Evolutionary conservation across 2,329 filamentous ascomycete species (phyloP).

Genomic region (Pseudogymnoascus sp.): DNA sequence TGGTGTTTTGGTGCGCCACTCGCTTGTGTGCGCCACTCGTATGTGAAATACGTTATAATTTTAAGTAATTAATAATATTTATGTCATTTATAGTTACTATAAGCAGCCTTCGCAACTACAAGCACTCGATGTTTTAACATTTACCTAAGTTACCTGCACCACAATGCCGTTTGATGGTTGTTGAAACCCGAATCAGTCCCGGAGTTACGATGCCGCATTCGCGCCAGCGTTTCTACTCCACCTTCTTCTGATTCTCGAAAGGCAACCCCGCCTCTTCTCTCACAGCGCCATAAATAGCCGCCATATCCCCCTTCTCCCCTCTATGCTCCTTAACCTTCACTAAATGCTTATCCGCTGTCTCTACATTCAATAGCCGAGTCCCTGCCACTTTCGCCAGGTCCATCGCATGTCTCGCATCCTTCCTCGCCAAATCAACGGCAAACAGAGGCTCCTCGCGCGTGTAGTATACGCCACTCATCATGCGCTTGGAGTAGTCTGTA

Average conservation of each 20-base stretch:
- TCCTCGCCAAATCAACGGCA: slow-evolving; percentile 71
- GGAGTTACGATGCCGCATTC: background rate
- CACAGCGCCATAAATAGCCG: slow-evolving; percentile 74
- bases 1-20: too few relatives aligned
- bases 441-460: slow-evolving; percentile 73
- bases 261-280: slow-evolving; percentile 66
- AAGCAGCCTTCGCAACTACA: background rate
- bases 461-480: slow-evolving; percentile 71
- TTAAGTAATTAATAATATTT: too few relatives aligned
- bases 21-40: too few relatives aligned
- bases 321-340: slow-evolving; percentile 60
- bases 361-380: slow-evolving; percentile 54
- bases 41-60: too few relatives aligned
- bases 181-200: background rate
- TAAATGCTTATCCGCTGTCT: slow-evolving; percentile 64
- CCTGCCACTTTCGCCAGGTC: slow-evolving; percentile 58
- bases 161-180: background rate
- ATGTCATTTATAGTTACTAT: too few relatives aligned
- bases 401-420: slow-evolving; percentile 72
- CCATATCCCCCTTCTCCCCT: slow-evolving; percentile 69
- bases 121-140: background rate
- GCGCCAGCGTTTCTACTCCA: background rate
- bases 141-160: background rate
- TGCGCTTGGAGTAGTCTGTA: slow-evolving; percentile 65
- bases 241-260: slow-evolving; percentile 54